Percentiles rank a stretch among this genome's conserved stretches.
Conservation (phyloP, 768 basidiomycete genomes). For the Pleurotus platypus region DNA sequence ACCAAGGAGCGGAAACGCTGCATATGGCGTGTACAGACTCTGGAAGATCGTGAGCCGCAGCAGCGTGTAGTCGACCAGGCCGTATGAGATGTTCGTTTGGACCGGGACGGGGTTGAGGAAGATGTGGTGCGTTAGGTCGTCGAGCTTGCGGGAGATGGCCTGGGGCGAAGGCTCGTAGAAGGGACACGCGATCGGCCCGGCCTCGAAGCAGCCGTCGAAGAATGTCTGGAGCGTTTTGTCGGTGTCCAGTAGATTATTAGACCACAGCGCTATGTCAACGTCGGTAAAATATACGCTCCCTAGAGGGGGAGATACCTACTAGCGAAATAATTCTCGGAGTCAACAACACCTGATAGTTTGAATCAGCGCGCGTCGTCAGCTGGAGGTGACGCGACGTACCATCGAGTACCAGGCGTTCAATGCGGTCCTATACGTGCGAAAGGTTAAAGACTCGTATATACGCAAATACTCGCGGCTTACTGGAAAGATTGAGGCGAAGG, state of each 20-base stretch:
- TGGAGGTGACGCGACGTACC: conserved; percentile 12
- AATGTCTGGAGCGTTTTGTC: conserved; percentile 19
- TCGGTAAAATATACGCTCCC: neutral
- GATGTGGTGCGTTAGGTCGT: conserved; percentile 13
- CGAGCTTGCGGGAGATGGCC: conserved; percentile 15
- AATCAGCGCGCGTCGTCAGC: neutral
- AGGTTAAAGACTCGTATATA: neutral
- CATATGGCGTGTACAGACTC: conserved; percentile 20
- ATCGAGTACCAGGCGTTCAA: conserved; percentile 29
- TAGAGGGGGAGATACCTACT: conserved; percentile 9
- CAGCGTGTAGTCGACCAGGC: conserved; percentile 19
- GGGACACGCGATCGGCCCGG: conserved; percentile 18
- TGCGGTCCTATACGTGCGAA: conserved; percentile 18
- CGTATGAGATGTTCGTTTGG: conserved; percentile 13
- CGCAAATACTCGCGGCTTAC: conserved; percentile 12
- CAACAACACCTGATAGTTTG: conserved; percentile 17
- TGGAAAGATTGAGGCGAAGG: conserved; percentile 31
- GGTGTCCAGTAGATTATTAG: conserved; percentile 18
- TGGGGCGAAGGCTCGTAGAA: conserved; percentile 17
- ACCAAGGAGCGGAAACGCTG: conserved; percentile 14
- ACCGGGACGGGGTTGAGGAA: conserved; percentile 17
- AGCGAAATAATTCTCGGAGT: conserved; percentile 21
- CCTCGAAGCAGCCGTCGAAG: conserved; percentile 17
- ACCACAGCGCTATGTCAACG: conserved; percentile 9
- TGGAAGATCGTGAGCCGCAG: conserved; percentile 16